phyloP scores from a whole-genome alignment of 2,329 filamentous ascomycete species.

The Lomentospora prolificans region DNA sequence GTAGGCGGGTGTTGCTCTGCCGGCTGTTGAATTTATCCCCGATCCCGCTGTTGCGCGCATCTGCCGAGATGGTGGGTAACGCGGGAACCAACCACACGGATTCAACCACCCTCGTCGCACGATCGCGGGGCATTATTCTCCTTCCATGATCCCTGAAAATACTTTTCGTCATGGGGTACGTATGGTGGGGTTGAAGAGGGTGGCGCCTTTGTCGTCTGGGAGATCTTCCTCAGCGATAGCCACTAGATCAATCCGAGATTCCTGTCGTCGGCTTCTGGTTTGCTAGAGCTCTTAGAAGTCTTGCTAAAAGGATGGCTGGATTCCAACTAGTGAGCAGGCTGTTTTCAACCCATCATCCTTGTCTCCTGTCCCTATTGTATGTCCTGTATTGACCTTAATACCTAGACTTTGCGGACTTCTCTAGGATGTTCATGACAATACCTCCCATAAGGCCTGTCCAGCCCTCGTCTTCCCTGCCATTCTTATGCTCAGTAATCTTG shows the following conservation, averaged over 20 bases:
- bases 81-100: not conserved
- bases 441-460: not conserved
- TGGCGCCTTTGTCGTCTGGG: not conserved
- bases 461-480: not conserved
- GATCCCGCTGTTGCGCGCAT: not conserved
- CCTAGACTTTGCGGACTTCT: not conserved
- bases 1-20: not conserved
- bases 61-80: not conserved
- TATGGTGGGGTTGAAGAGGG: not conserved
- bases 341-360: too few species aligned
- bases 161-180: not conserved
- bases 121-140: not conserved
- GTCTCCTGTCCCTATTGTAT: not conserved
- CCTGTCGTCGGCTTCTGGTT: too few species aligned
- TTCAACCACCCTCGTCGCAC: not conserved
- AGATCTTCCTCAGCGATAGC: not conserved
- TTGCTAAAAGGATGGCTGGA: not conserved
- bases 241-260: not conserved
- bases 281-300: too few species aligned
- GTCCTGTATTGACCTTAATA: too few species aligned
- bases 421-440: not conserved
- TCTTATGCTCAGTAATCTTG: not conserved
- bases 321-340: too few species aligned
- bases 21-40: conserved; percentile 3
- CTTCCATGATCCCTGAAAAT: not conserved